Evolutionary conservation across 1,139 yeast species (phyloP).

Genomic region (Suhomyces taliae): DNA sequence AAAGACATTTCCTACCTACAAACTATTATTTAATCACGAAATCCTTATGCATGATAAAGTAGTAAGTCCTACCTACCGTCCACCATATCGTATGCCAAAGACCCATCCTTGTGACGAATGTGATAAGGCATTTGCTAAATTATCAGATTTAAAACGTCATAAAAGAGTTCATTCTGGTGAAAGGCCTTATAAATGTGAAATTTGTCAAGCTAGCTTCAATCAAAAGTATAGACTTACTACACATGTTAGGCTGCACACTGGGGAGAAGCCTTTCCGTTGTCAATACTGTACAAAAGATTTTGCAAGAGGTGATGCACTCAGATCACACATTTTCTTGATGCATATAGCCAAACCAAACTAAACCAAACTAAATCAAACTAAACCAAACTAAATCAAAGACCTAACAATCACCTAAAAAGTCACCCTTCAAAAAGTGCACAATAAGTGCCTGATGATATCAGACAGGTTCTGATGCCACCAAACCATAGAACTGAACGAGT

Average conservation of each 20-base stretch:
- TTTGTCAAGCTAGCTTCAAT: constrained; percentile 24
- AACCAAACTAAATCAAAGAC: background rate
- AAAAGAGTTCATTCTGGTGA: constrained; percentile 28
- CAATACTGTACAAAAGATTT: constrained; percentile 24
- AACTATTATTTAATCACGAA: constrained; percentile 12
- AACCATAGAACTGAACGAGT: too few species aligned
- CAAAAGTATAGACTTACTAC: constrained; percentile 30
- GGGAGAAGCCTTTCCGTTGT: constrained; percentile 29
- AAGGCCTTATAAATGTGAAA: constrained; percentile 24
- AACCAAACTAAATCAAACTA: too few species aligned
- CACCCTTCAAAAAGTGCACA: too few species aligned
- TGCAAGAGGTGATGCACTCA: constrained; percentile 31
- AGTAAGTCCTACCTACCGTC: background rate
- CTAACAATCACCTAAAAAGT: too few species aligned
- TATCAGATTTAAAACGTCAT: constrained; percentile 26
- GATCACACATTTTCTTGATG: constrained; percentile 23
- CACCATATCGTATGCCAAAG: constrained; percentile 7
- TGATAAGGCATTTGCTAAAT: constrained; percentile 21
- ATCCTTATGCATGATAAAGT: constrained; percentile 8
- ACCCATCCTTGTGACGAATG: constrained; percentile 22
- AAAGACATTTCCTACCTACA: constrained; percentile 14
- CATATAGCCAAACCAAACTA: constrained; percentile 4
- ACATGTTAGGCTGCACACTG: constrained; percentile 27
- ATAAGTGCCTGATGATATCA: too few species aligned
- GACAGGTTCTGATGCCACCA: too few species aligned